A percentile compares a stretch with the other conserved stretches of the same genome.
Conservation (phyloP, 345 rosid genomes). For the Populus nigra region DNA sequence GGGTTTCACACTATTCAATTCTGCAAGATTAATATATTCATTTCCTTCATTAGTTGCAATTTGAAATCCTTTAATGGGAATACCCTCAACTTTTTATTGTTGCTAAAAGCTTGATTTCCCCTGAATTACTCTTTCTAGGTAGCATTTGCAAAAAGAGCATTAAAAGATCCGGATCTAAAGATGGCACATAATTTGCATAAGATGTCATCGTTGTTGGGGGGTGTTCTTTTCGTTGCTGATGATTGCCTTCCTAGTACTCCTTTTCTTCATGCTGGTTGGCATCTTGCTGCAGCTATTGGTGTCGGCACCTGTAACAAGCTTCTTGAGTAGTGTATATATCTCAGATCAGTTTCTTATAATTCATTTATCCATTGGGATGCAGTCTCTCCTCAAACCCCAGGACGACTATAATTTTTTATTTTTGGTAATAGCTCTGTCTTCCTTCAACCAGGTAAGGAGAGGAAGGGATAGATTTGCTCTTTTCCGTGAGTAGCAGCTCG, state of each 20-base stretch:
- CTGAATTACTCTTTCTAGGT: conserved; percentile 36
- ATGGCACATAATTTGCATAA: conserved; percentile 74
- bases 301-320: conserved; percentile 90
- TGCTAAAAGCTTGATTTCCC: neutral
- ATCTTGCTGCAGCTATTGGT: conserved; percentile 94
- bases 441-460: neutral
- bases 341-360: conserved; percentile 1
- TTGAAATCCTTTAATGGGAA: neutral
- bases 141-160: conserved; percentile 74
- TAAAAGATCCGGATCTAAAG: conserved; percentile 76
- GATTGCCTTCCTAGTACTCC: conserved; percentile 73
- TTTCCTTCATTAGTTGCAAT: neutral
- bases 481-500: neutral
- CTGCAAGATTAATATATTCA: neutral
- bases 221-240: conserved; percentile 82
- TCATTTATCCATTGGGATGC: conserved; percentile 2
- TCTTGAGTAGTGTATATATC: conserved; percentile 48
- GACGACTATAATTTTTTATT: neutral
- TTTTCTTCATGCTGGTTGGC: conserved; percentile 94
- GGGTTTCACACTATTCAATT: neutral
- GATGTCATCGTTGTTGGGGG: conserved; percentile 82
- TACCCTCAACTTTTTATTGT: neutral
- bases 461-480: neutral
- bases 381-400: neutral
- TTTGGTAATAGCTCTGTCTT: neutral